phyloP scores from a whole-genome alignment of 768 basidiomycete species.

The Hirschioporus abietinus region DNA sequence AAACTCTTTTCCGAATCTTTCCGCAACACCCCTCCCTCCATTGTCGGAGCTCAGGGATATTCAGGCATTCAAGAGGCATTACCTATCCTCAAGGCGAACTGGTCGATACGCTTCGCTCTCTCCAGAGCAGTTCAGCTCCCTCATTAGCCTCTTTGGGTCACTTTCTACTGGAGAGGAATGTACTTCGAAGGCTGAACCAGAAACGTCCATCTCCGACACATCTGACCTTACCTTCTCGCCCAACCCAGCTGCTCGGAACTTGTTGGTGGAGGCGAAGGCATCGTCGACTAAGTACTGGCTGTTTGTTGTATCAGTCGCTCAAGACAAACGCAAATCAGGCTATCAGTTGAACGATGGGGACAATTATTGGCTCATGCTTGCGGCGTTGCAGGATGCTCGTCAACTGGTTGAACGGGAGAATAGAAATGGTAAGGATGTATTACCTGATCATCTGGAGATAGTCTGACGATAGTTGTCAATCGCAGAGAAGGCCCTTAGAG shows the following conservation, averaged over 20 bases:
- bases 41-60: neutral
- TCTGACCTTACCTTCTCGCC: constrained; percentile 21
- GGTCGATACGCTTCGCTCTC: neutral
- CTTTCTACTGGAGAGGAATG: constrained; percentile 30
- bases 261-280: neutral
- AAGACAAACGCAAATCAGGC: constrained; percentile 36
- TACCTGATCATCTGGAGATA: neutral
- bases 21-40: neutral
- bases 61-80: neutral
- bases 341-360: constrained; percentile 35
- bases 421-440: neutral
- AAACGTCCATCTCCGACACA: constrained; percentile 5
- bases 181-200: neutral
- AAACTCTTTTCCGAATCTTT: too few species aligned
- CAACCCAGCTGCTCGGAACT: constrained; percentile 1
- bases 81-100: neutral
- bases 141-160: constrained; percentile 47
- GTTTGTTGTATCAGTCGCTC: constrained; percentile 39
- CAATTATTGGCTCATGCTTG: constrained; percentile 59
- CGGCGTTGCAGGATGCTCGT: constrained; percentile 18
- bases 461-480: neutral
- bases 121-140: constrained; percentile 30
- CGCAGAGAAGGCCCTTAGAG: neutral
- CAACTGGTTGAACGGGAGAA: neutral
- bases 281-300: constrained; percentile 38